Evolutionary conservation across 2,329 filamentous ascomycete genomes (phyloP).

Genomic region (Beauveria sp.): DNA sequence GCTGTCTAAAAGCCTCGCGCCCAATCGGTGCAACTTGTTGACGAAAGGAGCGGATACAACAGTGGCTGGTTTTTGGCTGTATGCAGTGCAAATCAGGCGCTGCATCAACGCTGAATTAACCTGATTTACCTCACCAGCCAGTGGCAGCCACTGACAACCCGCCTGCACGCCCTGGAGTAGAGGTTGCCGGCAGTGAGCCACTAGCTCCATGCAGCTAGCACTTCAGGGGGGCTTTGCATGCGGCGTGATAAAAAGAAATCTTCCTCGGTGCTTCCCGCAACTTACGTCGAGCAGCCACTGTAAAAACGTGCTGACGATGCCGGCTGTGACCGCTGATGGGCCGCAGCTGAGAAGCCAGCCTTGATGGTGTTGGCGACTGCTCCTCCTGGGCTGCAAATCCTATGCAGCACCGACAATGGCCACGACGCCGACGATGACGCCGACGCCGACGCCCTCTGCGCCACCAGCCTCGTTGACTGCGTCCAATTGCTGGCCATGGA

Average conservation of each 20-base stretch:
- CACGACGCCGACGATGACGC: neutral
- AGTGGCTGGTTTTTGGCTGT: no score
- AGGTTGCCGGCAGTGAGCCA: neutral
- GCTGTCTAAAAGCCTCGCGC: neutral
- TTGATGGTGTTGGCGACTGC: neutral
- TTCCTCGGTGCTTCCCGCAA: neutral
- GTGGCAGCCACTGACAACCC: no score
- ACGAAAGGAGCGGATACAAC: neutral
- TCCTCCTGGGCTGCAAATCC: neutral
- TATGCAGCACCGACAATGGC: neutral
- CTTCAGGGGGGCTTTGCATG: neutral
- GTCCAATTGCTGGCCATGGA: slow-evolving; percentile 1
- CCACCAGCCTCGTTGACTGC: neutral
- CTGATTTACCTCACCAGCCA: no score
- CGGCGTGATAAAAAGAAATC: neutral
- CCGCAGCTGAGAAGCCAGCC: neutral
- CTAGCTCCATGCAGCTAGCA: slow-evolving; percentile 6
- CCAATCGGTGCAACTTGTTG: neutral
- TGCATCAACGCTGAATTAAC: neutral
- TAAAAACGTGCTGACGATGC: neutral
- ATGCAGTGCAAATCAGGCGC: no score
- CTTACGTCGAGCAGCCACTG: neutral
- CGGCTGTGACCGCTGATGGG: neutral
- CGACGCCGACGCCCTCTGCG: neutral
- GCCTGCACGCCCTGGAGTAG: no score